Conservation (phyloP, 352 stramenopile genomes). For the Phytophthora syringae region DNA sequence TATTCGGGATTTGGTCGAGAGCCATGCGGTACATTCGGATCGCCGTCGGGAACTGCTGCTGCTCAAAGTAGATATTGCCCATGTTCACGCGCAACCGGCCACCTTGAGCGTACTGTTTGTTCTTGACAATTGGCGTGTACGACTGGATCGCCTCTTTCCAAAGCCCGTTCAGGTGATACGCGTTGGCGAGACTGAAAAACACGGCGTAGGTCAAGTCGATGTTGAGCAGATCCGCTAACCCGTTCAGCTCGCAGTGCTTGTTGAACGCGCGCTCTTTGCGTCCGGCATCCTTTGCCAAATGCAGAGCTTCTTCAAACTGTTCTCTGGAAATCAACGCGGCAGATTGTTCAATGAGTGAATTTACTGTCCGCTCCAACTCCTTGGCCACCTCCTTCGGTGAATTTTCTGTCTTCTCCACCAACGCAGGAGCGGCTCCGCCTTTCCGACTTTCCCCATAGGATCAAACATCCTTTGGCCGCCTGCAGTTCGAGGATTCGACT, state of each 20-base stretch:
- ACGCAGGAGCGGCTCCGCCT: constrained; percentile 70
- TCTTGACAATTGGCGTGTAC: constrained; percentile 96
- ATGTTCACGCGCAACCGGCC: constrained; percentile 96
- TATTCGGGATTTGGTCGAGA: constrained; percentile 95
- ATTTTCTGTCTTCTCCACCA: constrained; percentile 93
- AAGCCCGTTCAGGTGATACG: constrained; percentile 94
- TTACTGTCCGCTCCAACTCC: constrained; percentile 92
- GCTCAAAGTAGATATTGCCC: constrained; percentile 98
- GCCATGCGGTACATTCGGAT: constrained; percentile 99
- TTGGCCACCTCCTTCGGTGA: constrained; percentile 92
- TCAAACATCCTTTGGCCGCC: constrained; percentile 86
- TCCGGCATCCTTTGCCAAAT: constrained; percentile 84
- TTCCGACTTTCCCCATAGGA: constrained; percentile 87
- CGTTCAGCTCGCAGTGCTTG: constrained; percentile 92
- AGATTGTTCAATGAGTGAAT: constrained; percentile 93
- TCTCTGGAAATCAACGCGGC: constrained; percentile 76
- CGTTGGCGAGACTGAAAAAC: constrained; percentile 95
- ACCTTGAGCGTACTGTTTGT: constrained; percentile 94
- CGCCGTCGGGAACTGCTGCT: constrained; percentile 93
- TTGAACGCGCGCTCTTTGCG: constrained; percentile 92
- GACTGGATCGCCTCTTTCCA: constrained; percentile 95
- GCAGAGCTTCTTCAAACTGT: constrained; percentile 87
- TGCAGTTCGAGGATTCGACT: constrained; percentile 85
- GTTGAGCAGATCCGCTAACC: constrained; percentile 91
- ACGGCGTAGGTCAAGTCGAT: constrained; percentile 95